Base-by-base conservation (phyloP, 2,329 filamentous ascomycete genomes). In the Calonectria naviculata region DNA sequence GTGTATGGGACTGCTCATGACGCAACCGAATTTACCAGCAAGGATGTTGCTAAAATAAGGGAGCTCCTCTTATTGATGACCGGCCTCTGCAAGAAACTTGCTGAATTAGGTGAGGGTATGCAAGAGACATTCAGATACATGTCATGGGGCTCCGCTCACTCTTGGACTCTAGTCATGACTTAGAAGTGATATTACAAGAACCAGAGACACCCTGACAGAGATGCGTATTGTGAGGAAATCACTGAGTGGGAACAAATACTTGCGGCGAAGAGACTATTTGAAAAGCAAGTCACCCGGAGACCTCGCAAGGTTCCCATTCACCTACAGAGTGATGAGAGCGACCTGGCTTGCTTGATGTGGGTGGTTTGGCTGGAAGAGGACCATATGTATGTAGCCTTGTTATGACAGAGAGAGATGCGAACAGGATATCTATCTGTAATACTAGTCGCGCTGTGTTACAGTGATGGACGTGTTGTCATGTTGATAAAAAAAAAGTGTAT, bases 401-500 rank as follows among this genome's bases (percentile, higher is more conserved):
- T 19, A 17, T 28, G 13, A 19, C 12, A 9, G n/a, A 3, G 34
- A 19, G 15, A n/a, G 3, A 36, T 19, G 17, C 5, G 10, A 1
- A 2, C 10, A 1, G 12, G 21, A 12, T 15, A 4, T 31, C 8
- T 6, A 28, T 38, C 7, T 12, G 5, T 21, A 26, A 19, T 17
- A 5, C 12, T 5, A 28, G 12, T 17, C 19, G 31, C 12, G n/a
- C 12, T 38, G 24, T 38, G 10, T 21, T 15, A 58, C 13, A 36
- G 31, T 9, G 15, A 38, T 19, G 15, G 10, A 38, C n/a, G n/a
- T 36, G 9, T 12, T 36, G 12, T 15, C 49, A 17, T 26, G 24
- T 38, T 28, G 24, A 38, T 41, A 52, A 29, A 56, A 67, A 70
- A 44, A 66, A 66, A 28, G 44, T 68, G 60, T 71, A 73, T 70